Evolutionary conservation across 179 eudicot genomes (phyloP), one percentile per base, ranked within the genome.

Genomic region (Corrigiola litoralis): DNA sequence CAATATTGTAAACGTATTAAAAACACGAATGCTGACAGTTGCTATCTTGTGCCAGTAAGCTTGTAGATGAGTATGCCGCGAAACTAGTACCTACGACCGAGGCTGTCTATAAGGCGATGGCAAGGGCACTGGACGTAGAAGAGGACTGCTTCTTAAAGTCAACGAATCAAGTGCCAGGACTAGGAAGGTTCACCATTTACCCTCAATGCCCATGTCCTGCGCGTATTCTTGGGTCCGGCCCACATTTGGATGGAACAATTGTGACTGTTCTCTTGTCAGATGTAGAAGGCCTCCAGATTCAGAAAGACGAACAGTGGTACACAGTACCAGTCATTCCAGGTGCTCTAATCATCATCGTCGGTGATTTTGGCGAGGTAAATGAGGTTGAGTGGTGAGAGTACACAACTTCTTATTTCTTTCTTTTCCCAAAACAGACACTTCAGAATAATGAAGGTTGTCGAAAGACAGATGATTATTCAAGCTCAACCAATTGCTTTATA

Each of bases 351-450:
- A 29, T 84, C 54, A 72, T 75, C 66, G 56, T 81, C 64, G 88
- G 76, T 4, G 88, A 84, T 58, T 72, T 78, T 59, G 79, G 76
- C 72, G 88, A 84, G 88, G 88, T 80, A 75, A 38, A 4, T 25
- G 3, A 10, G 16, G 14, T 40, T n/a, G 44, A 10, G 14, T n/a
- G 14, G 14, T 10, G 1, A 2, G 11, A 13, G 44, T 40, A 40
- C 12, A 40, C 14, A 10, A 10, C 11, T 40, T n/a, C 14, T 40
- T 10, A 13, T 40, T 13, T 40, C 11, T 40, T 10, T 40, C 44
- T 40, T 40, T n/a, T 10, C 2, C 3, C 14, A 4, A n/a, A n/a
- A n/a, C n/a, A n/a, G n/a, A n/a, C n/a, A n/a, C n/a, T n/a, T n/a
- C n/a, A n/a, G n/a, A n/a, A n/a, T n/a, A n/a, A n/a, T n/a, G n/a